A percentile compares a stretch with the other conserved stretches of the same genome.
Evolutionary conservation across 225 moss, liverwort and hornwort species (phyloP).

Genomic region (Neckera pumila): DNA sequence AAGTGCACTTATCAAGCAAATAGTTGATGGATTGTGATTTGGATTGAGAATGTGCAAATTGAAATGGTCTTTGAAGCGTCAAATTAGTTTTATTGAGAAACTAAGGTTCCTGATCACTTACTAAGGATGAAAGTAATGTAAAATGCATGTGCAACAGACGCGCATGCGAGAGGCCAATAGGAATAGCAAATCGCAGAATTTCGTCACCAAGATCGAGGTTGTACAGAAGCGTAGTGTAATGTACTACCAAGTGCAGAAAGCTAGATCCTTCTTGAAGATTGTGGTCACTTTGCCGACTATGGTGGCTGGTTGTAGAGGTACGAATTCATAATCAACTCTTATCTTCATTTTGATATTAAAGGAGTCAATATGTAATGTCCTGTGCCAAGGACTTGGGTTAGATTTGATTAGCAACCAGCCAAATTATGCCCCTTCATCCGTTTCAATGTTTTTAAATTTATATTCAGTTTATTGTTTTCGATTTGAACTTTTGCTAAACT

Average conservation of each 20-base stretch:
- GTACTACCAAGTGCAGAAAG: constrained; percentile 79
- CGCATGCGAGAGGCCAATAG: constrained; percentile 84
- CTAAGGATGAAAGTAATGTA: neutral
- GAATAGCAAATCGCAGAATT: constrained; percentile 54
- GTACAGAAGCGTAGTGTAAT: constrained; percentile 92
- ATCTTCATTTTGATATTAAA: neutral
- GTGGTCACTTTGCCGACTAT: constrained; percentile 81
- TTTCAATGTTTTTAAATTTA: neutral
- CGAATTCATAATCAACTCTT: neutral
- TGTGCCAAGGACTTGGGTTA: neutral
- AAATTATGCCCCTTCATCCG: neutral
- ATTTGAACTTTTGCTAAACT: neutral
- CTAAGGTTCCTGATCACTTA: neutral
- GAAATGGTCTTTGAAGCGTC: neutral
- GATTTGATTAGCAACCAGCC: neutral
- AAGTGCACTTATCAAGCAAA: neutral
- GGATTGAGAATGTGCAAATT: neutral
- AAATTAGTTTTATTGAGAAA: neutral
- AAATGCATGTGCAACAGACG: constrained; percentile 24
- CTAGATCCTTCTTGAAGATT: constrained; percentile 73
- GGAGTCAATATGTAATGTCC: neutral
- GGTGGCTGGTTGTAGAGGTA: constrained; percentile 91
- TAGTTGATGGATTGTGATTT: neutral
- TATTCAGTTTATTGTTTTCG: neutral
- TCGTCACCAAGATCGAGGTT: constrained; percentile 72